These are phyloP conservation scores for Anisogramma anomala DNA, from an alignment of 2,329 filamentous ascomycete genomes.

Conservation along the genomic window DNA sequence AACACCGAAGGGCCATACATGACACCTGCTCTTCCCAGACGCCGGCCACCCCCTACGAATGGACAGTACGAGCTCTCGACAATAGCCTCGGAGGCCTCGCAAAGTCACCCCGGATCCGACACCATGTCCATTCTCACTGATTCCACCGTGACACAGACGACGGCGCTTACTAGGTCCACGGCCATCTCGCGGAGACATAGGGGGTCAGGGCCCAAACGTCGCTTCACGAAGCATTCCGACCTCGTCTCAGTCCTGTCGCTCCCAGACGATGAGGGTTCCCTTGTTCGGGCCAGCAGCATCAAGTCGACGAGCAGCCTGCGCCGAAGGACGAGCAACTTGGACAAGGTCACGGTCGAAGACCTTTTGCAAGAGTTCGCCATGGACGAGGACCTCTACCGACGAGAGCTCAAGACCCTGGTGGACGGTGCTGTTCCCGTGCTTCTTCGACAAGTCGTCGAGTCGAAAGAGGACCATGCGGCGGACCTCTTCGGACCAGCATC, in stretches of 20 bases:
- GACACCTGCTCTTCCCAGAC: conserved; percentile 16
- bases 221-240: conserved; percentile 84
- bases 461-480: conserved; percentile 49
- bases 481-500: conserved; percentile 54
- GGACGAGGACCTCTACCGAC: conserved; percentile 79
- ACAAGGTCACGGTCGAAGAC: conserved; percentile 59
- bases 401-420: conserved; percentile 84
- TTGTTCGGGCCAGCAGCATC: conserved; percentile 54
- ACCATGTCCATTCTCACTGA: conserved; percentile 37
- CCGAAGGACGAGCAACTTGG: conserved; percentile 54
- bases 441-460: conserved; percentile 70
- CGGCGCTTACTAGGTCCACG: conserved; percentile 35
- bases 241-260: conserved; percentile 84
- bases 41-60: conserved; percentile 37
- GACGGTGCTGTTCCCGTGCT: conserved; percentile 92
- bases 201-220: conserved; percentile 50
- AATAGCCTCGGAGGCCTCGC: conserved; percentile 41
- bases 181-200: conserved; percentile 34
- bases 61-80: conserved; percentile 46
- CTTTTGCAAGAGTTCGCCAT: conserved; percentile 68
- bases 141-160: conserved; percentile 42
- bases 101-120: conserved; percentile 36
- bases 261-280: conserved; percentile 43
- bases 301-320: conserved; percentile 69
- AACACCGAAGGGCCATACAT: conserved; percentile 18